Conservation (phyloP, 2,329 filamentous ascomycete genomes). For the Ophiosphaerella narmari region DNA sequence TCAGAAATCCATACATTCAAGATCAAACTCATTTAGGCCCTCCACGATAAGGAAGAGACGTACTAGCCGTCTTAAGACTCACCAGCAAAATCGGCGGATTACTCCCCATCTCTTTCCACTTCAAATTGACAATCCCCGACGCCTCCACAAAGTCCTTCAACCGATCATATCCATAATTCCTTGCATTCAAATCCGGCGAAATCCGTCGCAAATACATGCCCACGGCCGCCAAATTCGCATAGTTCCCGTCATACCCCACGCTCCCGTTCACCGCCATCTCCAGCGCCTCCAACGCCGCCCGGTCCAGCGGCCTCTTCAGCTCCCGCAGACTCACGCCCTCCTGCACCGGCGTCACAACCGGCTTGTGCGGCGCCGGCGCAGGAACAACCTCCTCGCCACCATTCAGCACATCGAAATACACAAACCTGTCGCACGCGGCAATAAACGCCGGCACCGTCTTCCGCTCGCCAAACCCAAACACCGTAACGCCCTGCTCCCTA, state of each 20-base stretch:
- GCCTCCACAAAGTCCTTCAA: slow-evolving; percentile 18
- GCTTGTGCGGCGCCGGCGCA: slow-evolving; percentile 34
- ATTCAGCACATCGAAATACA: slow-evolving; percentile 31
- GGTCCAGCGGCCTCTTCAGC: slow-evolving; percentile 15
- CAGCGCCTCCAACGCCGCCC: slow-evolving; percentile 17
- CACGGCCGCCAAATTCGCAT: slow-evolving; percentile 31
- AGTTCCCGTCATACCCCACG: slow-evolving; percentile 22
- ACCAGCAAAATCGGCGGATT: slow-evolving; percentile 15
- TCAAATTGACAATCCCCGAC: slow-evolving; percentile 16
- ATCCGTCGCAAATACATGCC: slow-evolving; percentile 23
- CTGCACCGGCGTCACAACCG: slow-evolving; percentile 2
- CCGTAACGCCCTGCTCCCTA: slow-evolving; percentile 40
- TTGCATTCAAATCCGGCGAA: slow-evolving; percentile 29
- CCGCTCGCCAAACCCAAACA: slow-evolving; percentile 42
- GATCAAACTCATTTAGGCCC: neutral
- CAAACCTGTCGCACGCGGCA: slow-evolving; percentile 35
- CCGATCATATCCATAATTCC: slow-evolving; percentile 31
- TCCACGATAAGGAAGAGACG: neutral
- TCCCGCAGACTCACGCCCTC: too few relatives aligned
- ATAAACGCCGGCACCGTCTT: slow-evolving; percentile 33
- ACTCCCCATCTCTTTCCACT: slow-evolving; percentile 5
- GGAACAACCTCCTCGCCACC: slow-evolving; percentile 12
- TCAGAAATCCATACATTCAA: too few relatives aligned
- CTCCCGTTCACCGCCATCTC: slow-evolving; percentile 9
- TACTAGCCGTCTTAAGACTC: slow-evolving; percentile 6